Conservation (phyloP, 805 yeast species). For the Hanseniaspora mollemarum region DNA sequence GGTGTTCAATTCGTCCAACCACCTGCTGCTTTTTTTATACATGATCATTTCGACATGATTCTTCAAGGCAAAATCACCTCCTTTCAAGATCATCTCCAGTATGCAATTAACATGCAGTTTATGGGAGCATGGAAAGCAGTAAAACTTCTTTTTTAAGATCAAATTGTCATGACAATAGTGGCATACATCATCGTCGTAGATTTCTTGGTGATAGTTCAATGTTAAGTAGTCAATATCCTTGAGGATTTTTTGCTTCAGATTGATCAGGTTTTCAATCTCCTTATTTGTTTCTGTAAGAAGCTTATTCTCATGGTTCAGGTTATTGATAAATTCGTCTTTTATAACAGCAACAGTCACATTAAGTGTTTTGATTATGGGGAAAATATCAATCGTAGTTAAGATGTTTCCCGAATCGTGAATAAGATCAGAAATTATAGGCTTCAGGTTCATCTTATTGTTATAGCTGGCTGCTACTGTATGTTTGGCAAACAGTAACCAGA, state of each 20-base stretch:
- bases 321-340: constrained; percentile 68
- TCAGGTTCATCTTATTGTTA: constrained; percentile 20
- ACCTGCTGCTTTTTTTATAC: constrained; percentile 25
- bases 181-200: constrained; percentile 72
- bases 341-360: constrained; percentile 62
- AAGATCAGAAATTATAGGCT: constrained; percentile 30
- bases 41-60: constrained; percentile 46
- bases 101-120: constrained; percentile 82
- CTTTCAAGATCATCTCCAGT: constrained; percentile 45
- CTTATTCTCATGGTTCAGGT: constrained; percentile 62
- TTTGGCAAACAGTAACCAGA: constrained; percentile 57
- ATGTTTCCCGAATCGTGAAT: constrained; percentile 37
- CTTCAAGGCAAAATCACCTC: constrained; percentile 57
- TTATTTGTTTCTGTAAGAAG: constrained; percentile 52
- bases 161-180: constrained; percentile 50
- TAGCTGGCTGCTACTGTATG: constrained; percentile 22
- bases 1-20: constrained; percentile 38
- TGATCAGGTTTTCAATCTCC: constrained; percentile 66
- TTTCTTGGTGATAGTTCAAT: constrained; percentile 51
- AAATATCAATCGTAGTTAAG: constrained; percentile 62
- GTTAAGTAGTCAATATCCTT: constrained; percentile 44
- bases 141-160: constrained; percentile 59
- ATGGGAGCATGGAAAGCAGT: constrained; percentile 82
- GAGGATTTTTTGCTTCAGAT: constrained; percentile 48
- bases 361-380: constrained; percentile 77